phyloP scores from a whole-genome alignment of 2,329 filamentous ascomycete species.

The Curvularia verruculosa region DNA sequence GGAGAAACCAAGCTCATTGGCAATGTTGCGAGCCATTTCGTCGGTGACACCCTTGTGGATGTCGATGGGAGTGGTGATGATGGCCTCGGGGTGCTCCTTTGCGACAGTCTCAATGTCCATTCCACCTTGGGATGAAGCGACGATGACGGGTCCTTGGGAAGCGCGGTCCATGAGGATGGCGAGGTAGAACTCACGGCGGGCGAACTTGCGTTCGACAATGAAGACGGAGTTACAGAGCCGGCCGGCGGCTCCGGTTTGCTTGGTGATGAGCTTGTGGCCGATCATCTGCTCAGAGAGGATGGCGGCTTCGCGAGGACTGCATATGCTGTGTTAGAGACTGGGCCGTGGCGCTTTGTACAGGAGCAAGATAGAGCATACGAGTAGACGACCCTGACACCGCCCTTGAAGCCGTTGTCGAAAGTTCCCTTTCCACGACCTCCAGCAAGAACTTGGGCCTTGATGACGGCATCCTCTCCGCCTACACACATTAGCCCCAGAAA shows the following conservation, averaged over 20 bases:
- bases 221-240: slow-evolving; percentile 97
- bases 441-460: slow-evolving; percentile 98
- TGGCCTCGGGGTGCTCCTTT: slow-evolving; percentile 96
- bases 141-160: slow-evolving; percentile 90
- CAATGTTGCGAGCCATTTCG: slow-evolving; percentile 88
- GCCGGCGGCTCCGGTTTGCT: slow-evolving; percentile 94
- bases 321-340: slow-evolving; percentile 20
- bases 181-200: slow-evolving; percentile 97
- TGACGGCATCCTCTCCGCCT: slow-evolving; percentile 92
- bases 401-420: slow-evolving; percentile 98
- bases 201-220: slow-evolving; percentile 99
- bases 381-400: slow-evolving; percentile 98
- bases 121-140: slow-evolving; percentile 96
- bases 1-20: slow-evolving; percentile 92
- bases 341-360: neutral
- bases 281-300: slow-evolving; percentile 99
- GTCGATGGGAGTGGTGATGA: slow-evolving; percentile 90
- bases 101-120: slow-evolving; percentile 99
- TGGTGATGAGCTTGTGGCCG: slow-evolving; percentile 98
- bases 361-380: slow-evolving; percentile 62
- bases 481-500: slow-evolving; percentile 36
- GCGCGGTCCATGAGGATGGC: slow-evolving; percentile 97
- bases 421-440: slow-evolving; percentile 97
- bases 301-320: slow-evolving; percentile 82
- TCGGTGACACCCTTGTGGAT: slow-evolving; percentile 96